Conservation (phyloP, 306 rosid genomes). For the Lithocarpus polystachyus region DNA sequence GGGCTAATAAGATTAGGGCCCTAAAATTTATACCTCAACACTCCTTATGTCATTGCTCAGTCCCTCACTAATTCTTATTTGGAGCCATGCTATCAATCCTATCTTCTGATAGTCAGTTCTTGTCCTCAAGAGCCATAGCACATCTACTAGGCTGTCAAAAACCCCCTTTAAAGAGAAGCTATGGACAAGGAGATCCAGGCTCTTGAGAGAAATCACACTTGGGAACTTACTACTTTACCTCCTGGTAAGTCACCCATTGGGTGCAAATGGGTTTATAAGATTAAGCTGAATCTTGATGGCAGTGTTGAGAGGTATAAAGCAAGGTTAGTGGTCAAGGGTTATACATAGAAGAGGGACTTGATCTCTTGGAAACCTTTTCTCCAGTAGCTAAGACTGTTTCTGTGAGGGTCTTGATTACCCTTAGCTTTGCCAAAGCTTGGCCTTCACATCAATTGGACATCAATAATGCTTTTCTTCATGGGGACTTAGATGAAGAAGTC, state of each 20-base stretch:
- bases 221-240: neutral
- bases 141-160: neutral
- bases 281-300: neutral
- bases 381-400: neutral
- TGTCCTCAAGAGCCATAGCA: neutral
- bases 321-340: neutral
- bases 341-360: neutral
- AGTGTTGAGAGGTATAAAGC: neutral
- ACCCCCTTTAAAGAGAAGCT: neutral
- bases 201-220: neutral
- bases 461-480: neutral
- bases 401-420: neutral
- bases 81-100: too few relatives aligned
- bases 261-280: neutral
- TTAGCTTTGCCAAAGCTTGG: neutral
- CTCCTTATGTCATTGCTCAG: too few relatives aligned
- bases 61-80: too few relatives aligned
- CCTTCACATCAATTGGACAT: neutral
- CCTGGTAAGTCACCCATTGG: neutral
- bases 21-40: too few relatives aligned
- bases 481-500: neutral
- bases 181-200: neutral
- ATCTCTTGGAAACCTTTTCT: neutral
- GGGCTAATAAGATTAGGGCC: too few relatives aligned
- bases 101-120: too few relatives aligned